These are phyloP conservation scores for Amanita inopinata DNA, from an alignment of 768 basidiomycete species.

Conservation along the genomic window DNA sequence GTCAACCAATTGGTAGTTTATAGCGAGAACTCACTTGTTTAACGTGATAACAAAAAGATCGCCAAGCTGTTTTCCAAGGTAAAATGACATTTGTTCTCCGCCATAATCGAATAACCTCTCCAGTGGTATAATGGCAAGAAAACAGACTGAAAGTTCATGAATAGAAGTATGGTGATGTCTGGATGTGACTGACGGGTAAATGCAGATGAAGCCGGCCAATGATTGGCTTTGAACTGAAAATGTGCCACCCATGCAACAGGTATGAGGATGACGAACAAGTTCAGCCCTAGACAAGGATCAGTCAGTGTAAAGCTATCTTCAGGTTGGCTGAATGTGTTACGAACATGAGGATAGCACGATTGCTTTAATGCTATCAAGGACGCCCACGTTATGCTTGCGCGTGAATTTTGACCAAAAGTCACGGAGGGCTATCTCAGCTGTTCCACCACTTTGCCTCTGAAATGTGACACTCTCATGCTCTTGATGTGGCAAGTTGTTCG, in stretches of 20 bases:
- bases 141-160: slow-evolving; percentile 35
- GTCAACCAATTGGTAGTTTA: background rate
- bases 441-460: background rate
- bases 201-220: slow-evolving; percentile 26
- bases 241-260: slow-evolving; percentile 56
- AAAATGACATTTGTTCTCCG: slow-evolving; percentile 45
- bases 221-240: slow-evolving; percentile 21
- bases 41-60: slow-evolving; percentile 57
- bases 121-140: slow-evolving; percentile 56
- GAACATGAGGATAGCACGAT: slow-evolving; percentile 46
- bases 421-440: slow-evolving; percentile 12
- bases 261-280: slow-evolving; percentile 45
- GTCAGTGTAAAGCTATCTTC: slow-evolving; percentile 2
- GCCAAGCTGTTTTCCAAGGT: slow-evolving; percentile 52
- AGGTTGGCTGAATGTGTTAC: slow-evolving; percentile 12
- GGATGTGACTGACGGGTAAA: slow-evolving; percentile 33
- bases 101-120: slow-evolving; percentile 61
- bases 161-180: slow-evolving; percentile 6
- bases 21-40: slow-evolving; percentile 42
- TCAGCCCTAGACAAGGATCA: slow-evolving; percentile 35
- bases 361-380: slow-evolving; percentile 32
- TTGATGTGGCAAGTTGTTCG: too few relatives aligned
- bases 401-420: slow-evolving; percentile 36
- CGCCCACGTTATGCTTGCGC: slow-evolving; percentile 32
- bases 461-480: slow-evolving; percentile 2